Conservation (phyloP, 305 asterid species). For the Rubia peregrina region DNA sequence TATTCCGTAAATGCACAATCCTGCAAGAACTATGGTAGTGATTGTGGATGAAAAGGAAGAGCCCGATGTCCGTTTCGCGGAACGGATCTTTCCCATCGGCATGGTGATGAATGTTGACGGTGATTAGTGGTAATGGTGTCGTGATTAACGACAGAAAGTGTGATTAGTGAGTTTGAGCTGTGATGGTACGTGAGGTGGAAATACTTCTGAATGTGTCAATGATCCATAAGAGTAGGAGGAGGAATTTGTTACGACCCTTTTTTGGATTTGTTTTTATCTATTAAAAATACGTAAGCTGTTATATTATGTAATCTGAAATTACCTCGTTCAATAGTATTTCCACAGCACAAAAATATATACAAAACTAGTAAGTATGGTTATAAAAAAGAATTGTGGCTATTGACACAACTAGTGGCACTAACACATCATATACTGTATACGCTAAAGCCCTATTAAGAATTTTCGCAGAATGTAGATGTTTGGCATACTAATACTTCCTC, state of each 20-base stretch:
- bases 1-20: slow-evolving; percentile 44
- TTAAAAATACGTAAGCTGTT: background rate
- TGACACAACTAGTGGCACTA: no score
- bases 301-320: background rate
- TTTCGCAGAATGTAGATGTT: no score
- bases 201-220: slow-evolving; percentile 26
- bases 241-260: slow-evolving; percentile 25
- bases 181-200: slow-evolving; percentile 28
- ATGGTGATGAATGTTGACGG: slow-evolving; percentile 19
- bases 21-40: slow-evolving; percentile 40
- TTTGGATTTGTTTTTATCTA: background rate
- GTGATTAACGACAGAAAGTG: slow-evolving; percentile 1
- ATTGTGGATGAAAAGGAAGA: slow-evolving; percentile 42
- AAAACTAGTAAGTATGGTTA: no score
- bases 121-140: background rate
- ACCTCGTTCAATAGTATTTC: background rate
- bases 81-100: slow-evolving; percentile 50
- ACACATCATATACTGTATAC: no score
- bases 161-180: slow-evolving; percentile 19
- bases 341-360: background rate
- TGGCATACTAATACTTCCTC: no score
- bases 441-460: no score
- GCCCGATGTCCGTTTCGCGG: slow-evolving; percentile 38
- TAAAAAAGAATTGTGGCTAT: no score
- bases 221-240: slow-evolving; percentile 76